Base-by-base conservation (phyloP, 2,329 filamentous ascomycete genomes). In the Hypomyces rosellus region DNA sequence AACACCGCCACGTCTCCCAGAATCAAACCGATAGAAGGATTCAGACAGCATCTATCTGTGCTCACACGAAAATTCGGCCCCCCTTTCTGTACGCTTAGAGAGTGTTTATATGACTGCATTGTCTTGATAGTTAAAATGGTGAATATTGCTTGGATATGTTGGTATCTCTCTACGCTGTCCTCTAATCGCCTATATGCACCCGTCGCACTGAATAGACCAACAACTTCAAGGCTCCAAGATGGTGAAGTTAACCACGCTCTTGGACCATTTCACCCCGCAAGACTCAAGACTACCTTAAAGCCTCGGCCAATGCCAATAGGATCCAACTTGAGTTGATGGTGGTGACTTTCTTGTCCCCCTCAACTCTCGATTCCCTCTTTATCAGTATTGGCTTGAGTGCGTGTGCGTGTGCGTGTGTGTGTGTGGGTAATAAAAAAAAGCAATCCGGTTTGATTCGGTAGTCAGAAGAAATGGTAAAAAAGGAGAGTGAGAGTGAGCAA, bases 161-260 rank as follows among this genome's bases (percentile, higher is more conserved):
- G 50, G 46, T 46, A 52, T 49, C 50, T 52, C 46, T 52, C 50
- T 52, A 45, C 40, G 36, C 25, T 45, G 33, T 15, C 45, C 36
- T 34, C 34, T 25, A 15, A 20, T 45, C 34, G n/a, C 46, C 33
- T 49, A 38, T 52, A 42, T 39, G 40, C 20, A 18, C 42, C 20
- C 42, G 16, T 46, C 43, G 40, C 22, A 46, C 14, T 39, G 36
- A 46, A 43, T 46, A 48, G 40, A 49, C 50, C 50, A 46, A 49
- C 42, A 14, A 18, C 49, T 52, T 52, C n/a, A 38, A 49, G 38
- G 25, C 38, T 37, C 38, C 30, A 30, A 46, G 34, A 30, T 15
- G 13, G 43, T 43, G 22, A 30, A 30, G 8, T 30, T 7, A 30
- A 30, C 9, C 25, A 11, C 9, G 4, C 4, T 30, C 25, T 30